Conservation (phyloP, 225 moss, liverwort and hornwort genomes). For the Straminergon stramineum region DNA sequence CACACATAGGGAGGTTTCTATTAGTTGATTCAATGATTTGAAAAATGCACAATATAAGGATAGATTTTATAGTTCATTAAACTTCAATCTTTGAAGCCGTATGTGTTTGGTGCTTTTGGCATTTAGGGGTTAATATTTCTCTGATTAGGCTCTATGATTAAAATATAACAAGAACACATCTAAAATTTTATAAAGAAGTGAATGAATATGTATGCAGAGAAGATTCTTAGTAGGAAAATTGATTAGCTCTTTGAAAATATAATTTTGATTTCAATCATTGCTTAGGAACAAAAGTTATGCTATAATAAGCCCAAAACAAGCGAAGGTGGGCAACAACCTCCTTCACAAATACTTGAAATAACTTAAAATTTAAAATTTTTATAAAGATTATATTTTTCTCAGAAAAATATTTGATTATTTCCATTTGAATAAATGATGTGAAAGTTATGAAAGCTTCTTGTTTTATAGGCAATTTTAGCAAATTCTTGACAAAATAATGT, state of each 20-base stretch:
- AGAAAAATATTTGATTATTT: background rate
- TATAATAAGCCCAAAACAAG: background rate
- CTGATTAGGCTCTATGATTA: accelerated
- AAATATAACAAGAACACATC: no score
- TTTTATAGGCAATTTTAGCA: background rate
- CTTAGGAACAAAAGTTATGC: background rate
- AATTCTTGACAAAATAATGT: background rate
- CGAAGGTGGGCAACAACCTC: accelerated
- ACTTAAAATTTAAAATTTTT: background rate
- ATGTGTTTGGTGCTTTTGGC: no score
- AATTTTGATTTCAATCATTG: background rate
- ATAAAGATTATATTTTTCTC: background rate
- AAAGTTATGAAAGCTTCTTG: background rate
- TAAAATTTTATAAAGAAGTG: background rate
- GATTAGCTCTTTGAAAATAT: no score
- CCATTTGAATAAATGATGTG: background rate
- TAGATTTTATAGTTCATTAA: no score
- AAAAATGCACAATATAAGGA: no score
- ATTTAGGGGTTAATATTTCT: background rate
- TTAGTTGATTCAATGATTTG: no score
- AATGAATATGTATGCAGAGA: background rate
- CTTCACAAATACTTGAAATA: background rate
- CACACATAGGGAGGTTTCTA: no score
- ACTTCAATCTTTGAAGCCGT: no score
- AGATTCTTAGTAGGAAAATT: no score